Conservation (phyloP, 2,329 filamentous ascomycete species). For the Tympanopsis confertula region DNA sequence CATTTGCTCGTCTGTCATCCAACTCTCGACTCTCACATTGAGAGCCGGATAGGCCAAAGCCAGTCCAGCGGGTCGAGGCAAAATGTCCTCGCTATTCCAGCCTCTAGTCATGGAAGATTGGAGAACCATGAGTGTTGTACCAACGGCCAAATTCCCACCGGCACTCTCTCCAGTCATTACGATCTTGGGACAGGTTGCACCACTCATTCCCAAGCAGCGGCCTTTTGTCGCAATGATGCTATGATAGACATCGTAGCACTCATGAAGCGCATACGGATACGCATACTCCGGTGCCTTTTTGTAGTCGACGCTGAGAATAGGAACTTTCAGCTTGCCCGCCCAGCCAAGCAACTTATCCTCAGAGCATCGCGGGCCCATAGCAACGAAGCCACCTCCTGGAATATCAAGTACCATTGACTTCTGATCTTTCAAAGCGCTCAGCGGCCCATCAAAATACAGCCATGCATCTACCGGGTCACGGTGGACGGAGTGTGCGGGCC, state of each 20-base stretch:
- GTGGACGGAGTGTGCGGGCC: constrained; percentile 71
- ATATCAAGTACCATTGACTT: constrained; percentile 76
- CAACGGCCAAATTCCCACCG: constrained; percentile 69
- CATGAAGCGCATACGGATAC: constrained; percentile 75
- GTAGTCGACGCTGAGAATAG: constrained; percentile 85
- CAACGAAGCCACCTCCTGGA: constrained; percentile 88
- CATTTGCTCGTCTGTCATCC: constrained; percentile 99
- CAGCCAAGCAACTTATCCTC: constrained; percentile 90
- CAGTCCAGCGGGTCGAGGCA: constrained; percentile 69
- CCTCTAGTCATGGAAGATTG: constrained; percentile 53
- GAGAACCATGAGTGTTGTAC: constrained; percentile 78
- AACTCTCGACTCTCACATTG: constrained; percentile 95
- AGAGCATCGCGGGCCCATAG: constrained; percentile 88
- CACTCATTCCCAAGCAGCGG: constrained; percentile 64
- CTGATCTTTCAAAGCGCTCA: constrained; percentile 66
- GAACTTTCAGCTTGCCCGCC: constrained; percentile 80
- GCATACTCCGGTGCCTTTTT: constrained; percentile 74
- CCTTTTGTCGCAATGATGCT: constrained; percentile 63
- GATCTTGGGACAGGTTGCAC: constrained; percentile 51
- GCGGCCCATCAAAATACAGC: constrained; percentile 86
- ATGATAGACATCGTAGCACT: constrained; percentile 78
- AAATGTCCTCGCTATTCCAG: constrained; percentile 41
- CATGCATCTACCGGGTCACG: constrained; percentile 72
- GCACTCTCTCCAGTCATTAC: constrained; percentile 72
- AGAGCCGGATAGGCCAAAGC: constrained; percentile 80